Evolutionary conservation across 73 alveolate species (phyloP), one percentile per base, ranked within the genome.

Genomic region (Stentor roeselii): DNA sequence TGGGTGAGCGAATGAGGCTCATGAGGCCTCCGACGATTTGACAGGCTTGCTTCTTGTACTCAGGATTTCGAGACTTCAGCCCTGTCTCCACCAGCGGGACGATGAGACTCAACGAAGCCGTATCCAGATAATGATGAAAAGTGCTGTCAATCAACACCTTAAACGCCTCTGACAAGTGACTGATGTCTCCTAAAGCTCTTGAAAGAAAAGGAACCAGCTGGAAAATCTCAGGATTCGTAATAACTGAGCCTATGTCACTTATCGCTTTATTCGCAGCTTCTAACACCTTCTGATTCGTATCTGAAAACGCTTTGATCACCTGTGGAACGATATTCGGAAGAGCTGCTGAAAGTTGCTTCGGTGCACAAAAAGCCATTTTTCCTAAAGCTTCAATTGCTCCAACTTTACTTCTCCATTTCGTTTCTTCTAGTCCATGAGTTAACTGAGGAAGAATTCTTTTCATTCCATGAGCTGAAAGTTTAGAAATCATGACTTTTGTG

Each of bases 301-400:
- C 97, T 59, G 75, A 77, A 42, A 92, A 80, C 3, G 88, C 91
- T 34, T 89, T 88, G 78, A 93, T 86, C 75, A 92, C 82, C 3
- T 83, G 89, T 60, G 86, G 89, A 40, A 92, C 94, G 11, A 92
- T 83, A 42, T 80, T 59, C 0, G 97, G 97, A 2, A 92, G 86
- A 84, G 82, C 77, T 31, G 58, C 67, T 2, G 95, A 67, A 27
- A 92, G 77, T 77, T 89, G 89, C 59, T 78, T 89, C 4, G 95
- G 95, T 21, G 97, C 95, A 60, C 92, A 92, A 78, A 80, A 85
- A 21, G 97, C 95, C 91, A 89, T 89, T 60, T 86, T 83, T n/a
- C 97, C 94, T 3, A 92, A 83, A 74, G 97, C 94, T 77, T 92
- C 95, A 1, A 92, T 88, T 21, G 91, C 85, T 2, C 93, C 94